A percentile compares a stretch with the other conserved stretches of the same genome.
Evolutionary conservation across 2,329 filamentous ascomycete genomes (phyloP).

Genomic region (Epicoccum nigrum): DNA sequence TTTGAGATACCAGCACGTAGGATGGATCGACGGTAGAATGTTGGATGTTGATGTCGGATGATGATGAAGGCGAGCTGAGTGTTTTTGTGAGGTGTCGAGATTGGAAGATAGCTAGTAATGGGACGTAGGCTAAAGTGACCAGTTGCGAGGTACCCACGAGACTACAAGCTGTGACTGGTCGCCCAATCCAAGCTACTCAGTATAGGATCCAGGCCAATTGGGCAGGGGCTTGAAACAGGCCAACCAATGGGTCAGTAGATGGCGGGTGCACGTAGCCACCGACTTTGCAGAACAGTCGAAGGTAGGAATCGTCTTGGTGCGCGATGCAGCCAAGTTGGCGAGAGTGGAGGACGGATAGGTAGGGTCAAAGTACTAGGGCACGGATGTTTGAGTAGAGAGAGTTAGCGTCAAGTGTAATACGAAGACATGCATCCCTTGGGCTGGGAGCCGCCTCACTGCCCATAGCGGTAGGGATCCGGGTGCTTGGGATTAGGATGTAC

Average conservation of each 20-base stretch:
- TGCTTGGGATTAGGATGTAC: slow-evolving; percentile 40
- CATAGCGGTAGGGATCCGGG: slow-evolving; percentile 45
- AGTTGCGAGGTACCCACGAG: slow-evolving; percentile 40
- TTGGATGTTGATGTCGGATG: slow-evolving; percentile 27
- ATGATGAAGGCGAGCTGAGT: slow-evolving; percentile 30
- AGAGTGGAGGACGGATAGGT: slow-evolving; percentile 40
- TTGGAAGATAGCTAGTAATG: slow-evolving; percentile 42
- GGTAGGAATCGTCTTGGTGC: slow-evolving; percentile 37
- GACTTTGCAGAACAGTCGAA: slow-evolving; percentile 32
- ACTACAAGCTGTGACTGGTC: slow-evolving; percentile 46
- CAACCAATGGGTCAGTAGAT: slow-evolving; percentile 45
- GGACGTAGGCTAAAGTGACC: slow-evolving; percentile 40
- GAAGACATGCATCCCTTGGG: slow-evolving; percentile 41
- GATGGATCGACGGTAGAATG: slow-evolving; percentile 24
- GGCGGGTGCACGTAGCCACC: slow-evolving; percentile 47
- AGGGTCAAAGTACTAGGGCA: slow-evolving; percentile 38
- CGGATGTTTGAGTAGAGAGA: slow-evolving; percentile 41
- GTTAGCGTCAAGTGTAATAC: slow-evolving; percentile 42
- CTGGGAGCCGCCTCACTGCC: slow-evolving; percentile 38
- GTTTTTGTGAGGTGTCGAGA: slow-evolving; percentile 34
- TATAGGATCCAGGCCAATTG: slow-evolving; percentile 39
- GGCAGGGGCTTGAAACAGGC: slow-evolving; percentile 49
- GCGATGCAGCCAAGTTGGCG: slow-evolving; percentile 39
- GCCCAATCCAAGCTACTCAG: slow-evolving; percentile 45
- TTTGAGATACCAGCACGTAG: neutral